These are phyloP conservation scores for Termitomyces sp. DNA, from an alignment of 768 basidiomycete genomes.

Conservation along the genomic window DNA sequence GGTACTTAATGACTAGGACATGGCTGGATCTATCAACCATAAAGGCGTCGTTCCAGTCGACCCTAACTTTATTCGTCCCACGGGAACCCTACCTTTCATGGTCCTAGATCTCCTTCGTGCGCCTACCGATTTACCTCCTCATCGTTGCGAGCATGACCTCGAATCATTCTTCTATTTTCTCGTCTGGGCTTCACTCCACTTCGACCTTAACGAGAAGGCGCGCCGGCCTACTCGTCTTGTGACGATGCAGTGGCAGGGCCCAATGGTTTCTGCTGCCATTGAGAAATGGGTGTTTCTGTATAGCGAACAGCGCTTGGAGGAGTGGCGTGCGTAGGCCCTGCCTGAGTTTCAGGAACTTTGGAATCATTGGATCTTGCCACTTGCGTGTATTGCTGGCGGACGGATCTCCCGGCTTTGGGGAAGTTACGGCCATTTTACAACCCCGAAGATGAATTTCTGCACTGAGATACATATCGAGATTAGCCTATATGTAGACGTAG, in stretches of 20 bases:
- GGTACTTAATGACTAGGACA: neutral
- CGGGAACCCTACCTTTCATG: conserved; percentile 1
- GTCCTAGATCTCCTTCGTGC: neutral
- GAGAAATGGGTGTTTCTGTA: neutral
- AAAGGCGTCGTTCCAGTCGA: neutral
- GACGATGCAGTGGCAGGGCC: neutral
- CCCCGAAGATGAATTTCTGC: neutral
- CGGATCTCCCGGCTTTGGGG: neutral
- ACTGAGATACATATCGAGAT: neutral
- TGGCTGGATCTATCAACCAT: neutral
- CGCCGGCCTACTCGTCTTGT: neutral
- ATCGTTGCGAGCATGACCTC: conserved; percentile 3
- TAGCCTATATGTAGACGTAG: too few species aligned
- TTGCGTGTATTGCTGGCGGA: neutral
- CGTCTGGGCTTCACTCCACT: conserved; percentile 6
- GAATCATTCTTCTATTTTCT: conserved; percentile 10
- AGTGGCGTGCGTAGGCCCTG: neutral
- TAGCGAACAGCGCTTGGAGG: neutral
- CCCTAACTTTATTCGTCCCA: neutral
- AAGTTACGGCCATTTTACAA: neutral
- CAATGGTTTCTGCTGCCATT: neutral
- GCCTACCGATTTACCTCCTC: neutral
- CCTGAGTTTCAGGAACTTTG: neutral
- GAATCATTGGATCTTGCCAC: neutral
- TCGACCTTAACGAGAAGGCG: neutral